Evolutionary conservation across 352 stramenopile genomes (phyloP).

Genomic region (Phytophthora nicotianae): DNA sequence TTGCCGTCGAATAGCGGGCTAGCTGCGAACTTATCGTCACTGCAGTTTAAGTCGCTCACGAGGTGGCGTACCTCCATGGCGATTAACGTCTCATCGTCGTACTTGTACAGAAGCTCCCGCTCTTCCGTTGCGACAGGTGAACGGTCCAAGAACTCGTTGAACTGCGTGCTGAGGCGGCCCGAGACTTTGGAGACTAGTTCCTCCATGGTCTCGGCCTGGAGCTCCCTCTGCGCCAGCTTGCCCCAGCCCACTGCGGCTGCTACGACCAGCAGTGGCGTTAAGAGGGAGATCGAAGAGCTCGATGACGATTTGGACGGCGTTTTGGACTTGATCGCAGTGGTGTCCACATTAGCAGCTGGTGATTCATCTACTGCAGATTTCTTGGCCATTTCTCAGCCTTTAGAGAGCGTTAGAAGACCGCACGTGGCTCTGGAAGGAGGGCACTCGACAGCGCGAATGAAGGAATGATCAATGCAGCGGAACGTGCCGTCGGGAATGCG

Average conservation of each 20-base stretch:
- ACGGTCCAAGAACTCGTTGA: slow-evolving; percentile 11
- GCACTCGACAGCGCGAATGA: slow-evolving; percentile 16
- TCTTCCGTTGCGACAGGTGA: neutral
- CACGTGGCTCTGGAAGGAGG: slow-evolving; percentile 12
- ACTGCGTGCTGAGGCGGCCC: slow-evolving; percentile 21
- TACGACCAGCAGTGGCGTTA: slow-evolving; percentile 27
- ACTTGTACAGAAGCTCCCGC: slow-evolving; percentile 54
- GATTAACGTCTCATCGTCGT: slow-evolving; percentile 54
- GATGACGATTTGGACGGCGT: slow-evolving; percentile 5
- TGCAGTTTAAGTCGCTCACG: slow-evolving; percentile 41
- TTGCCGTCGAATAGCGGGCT: slow-evolving; percentile 43
- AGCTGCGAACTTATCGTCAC: slow-evolving; percentile 37
- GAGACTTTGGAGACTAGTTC: slow-evolving; percentile 27
- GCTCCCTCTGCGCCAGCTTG: slow-evolving; percentile 21
- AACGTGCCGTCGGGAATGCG: slow-evolving; percentile 4
- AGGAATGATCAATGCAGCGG: slow-evolving; percentile 18
- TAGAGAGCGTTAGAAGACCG: slow-evolving; percentile 11
- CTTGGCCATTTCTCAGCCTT: slow-evolving; percentile 25
- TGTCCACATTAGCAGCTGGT: neutral
- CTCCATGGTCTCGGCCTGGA: slow-evolving; percentile 25
- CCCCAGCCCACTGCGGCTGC: slow-evolving; percentile 23
- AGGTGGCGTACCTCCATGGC: slow-evolving; percentile 44
- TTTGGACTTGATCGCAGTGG: slow-evolving; percentile 13
- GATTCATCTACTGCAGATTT: neutral
- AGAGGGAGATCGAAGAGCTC: slow-evolving; percentile 12